phyloP scores from a whole-genome alignment of 352 stramenopile genomes.

The Phytophthora citrophthora region DNA sequence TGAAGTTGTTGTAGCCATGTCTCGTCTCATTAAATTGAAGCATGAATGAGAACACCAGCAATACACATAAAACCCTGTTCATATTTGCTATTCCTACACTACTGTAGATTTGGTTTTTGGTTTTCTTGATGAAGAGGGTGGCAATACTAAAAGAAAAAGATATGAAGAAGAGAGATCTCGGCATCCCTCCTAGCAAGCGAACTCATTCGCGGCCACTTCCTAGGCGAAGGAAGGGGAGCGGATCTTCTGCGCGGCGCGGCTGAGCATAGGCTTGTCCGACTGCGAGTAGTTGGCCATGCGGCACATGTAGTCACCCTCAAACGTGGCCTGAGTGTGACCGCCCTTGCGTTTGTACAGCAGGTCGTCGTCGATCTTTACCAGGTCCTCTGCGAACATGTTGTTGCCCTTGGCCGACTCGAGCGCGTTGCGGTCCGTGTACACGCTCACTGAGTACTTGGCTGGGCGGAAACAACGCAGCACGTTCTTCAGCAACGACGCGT shows the following conservation, averaged over 20 bases:
- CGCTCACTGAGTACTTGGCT: conserved; percentile 97
- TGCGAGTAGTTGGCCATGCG: conserved; percentile 83
- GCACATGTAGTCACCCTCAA: conserved; percentile 87
- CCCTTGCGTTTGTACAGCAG: conserved; percentile 84
- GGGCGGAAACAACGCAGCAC: conserved; percentile 98
- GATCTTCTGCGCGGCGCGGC: conserved; percentile 65
- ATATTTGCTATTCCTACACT: conserved; percentile 33
- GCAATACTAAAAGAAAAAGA: conserved; percentile 16
- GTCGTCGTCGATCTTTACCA: conserved; percentile 76
- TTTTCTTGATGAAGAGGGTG: conserved; percentile 34
- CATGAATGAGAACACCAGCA: conserved; percentile 1
- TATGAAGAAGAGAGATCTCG: conserved; percentile 5
- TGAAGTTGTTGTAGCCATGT: conserved; percentile 14
- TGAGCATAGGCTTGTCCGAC: conserved; percentile 49
- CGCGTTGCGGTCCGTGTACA: conserved; percentile 93
- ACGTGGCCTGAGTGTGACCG: conserved; percentile 84
- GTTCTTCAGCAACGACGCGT: conserved; percentile 95
- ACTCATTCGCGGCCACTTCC: conserved; percentile 5
- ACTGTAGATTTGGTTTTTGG: conserved; percentile 28
- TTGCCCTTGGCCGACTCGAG: conserved; percentile 67
- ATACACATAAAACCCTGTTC: conserved; percentile 11
- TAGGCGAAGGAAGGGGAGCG: conserved; percentile 83
- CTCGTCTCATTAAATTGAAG: conserved; percentile 17
- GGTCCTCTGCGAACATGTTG: conserved; percentile 78
- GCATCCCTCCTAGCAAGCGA: conserved; percentile 1